Percentiles rank a stretch among this genome's conserved stretches.
phyloP scores from a whole-genome alignment of 371 early-diverging fungal genomes.

The Rhizopus microsporus region DNA sequence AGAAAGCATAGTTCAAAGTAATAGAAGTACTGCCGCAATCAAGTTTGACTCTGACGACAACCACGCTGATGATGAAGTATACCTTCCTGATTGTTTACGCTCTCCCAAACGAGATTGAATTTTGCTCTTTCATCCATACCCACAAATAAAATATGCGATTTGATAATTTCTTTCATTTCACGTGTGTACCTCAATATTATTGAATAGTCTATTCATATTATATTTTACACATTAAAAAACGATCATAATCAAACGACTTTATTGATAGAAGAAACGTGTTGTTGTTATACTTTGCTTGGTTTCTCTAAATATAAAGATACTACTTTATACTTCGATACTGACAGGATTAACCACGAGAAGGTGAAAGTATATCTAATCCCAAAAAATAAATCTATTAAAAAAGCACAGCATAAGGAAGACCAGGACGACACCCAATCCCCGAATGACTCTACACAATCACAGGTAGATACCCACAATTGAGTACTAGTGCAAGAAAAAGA shows the following conservation, averaged over 20 bases:
- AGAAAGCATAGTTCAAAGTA: slow-evolving; percentile 11
- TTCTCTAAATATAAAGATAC: slow-evolving; percentile 18
- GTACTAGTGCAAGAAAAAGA: too few species aligned
- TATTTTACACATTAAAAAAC: slow-evolving; percentile 1
- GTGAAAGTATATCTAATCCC: slow-evolving; percentile 15
- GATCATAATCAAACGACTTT: slow-evolving; percentile 1
- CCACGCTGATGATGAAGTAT: slow-evolving; percentile 7
- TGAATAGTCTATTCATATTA: slow-evolving; percentile 2
- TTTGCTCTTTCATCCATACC: slow-evolving; percentile 9
- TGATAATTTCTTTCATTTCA: slow-evolving; percentile 11
- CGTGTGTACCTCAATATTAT: slow-evolving; percentile 3
- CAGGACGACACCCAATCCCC: slow-evolving; percentile 16
- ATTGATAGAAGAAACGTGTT: neutral
- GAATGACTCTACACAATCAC: slow-evolving; percentile 11
- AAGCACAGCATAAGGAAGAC: slow-evolving; percentile 14
- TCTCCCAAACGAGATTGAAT: slow-evolving; percentile 17
- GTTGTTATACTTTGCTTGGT: slow-evolving; percentile 17
- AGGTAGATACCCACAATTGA: slow-evolving; percentile 2
- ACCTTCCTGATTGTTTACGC: slow-evolving; percentile 16
- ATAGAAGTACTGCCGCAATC: slow-evolving; percentile 8
- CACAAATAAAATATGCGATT: slow-evolving; percentile 4
- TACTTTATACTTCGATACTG: slow-evolving; percentile 17
- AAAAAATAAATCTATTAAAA: too few species aligned
- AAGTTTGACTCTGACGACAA: slow-evolving; percentile 13
- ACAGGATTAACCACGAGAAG: slow-evolving; percentile 20